phyloP scores from a whole-genome alignment of 345 rosid species.

The Durio zibethinus region DNA sequence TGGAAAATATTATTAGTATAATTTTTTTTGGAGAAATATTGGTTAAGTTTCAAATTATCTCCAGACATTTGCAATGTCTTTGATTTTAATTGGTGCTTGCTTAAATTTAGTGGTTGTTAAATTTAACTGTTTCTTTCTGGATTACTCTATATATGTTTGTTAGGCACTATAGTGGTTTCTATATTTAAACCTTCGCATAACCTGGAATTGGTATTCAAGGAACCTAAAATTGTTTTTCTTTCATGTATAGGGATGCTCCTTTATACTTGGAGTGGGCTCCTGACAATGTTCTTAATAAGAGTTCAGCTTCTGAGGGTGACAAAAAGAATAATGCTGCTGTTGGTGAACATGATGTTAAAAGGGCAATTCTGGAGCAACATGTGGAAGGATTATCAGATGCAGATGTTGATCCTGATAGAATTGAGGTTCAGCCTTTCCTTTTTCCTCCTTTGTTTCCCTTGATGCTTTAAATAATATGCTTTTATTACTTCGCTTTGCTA shows the following conservation, averaged over 20 bases:
- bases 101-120: background rate
- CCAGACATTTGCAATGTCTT: background rate
- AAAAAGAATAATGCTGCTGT: slow-evolving; percentile 37
- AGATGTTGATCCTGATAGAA: slow-evolving; percentile 74
- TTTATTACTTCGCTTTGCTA: slow-evolving; percentile 24
- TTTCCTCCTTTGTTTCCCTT: background rate
- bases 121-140: background rate
- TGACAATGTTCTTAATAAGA: slow-evolving; percentile 51
- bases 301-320: slow-evolving; percentile 30
- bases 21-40: background rate
- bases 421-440: slow-evolving; percentile 48
- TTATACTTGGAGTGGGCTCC: slow-evolving; percentile 98
- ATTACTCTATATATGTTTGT: background rate
- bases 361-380: slow-evolving; percentile 57
- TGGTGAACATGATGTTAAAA: slow-evolving; percentile 60
- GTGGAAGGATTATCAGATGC: slow-evolving; percentile 51
- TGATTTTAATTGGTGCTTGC: background rate
- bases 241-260: slow-evolving; percentile 69
- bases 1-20: background rate
- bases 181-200: background rate
- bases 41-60: background rate
- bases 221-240: slow-evolving; percentile 13
- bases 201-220: slow-evolving; percentile 4
- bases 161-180: background rate
- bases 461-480: background rate